phyloP scores from a whole-genome alignment of 2,329 filamentous ascomycete species.

The Verticillium tricorpus region DNA sequence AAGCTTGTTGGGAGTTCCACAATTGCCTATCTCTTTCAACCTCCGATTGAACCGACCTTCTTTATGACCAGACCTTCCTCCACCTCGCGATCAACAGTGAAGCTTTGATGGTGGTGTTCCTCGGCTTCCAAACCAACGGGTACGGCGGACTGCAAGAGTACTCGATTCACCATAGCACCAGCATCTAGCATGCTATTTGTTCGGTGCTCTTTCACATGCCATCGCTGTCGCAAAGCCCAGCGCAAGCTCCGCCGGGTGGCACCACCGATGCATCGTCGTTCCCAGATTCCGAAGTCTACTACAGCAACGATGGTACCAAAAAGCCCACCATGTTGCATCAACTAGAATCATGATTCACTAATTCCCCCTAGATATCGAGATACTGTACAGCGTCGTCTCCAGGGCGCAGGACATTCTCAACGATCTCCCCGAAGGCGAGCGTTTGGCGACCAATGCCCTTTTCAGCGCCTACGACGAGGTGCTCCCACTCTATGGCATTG shows the following conservation, averaged over 20 bases:
- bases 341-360: neutral
- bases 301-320: slow-evolving; percentile 55
- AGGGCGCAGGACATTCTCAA: slow-evolving; percentile 63
- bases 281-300: slow-evolving; percentile 35
- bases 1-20: neutral
- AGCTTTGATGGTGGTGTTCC: neutral
- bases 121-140: neutral
- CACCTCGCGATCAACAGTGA: neutral
- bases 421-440: slow-evolving; percentile 52
- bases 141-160: no score
- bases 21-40: neutral
- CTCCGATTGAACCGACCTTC: neutral
- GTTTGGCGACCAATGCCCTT: slow-evolving; percentile 69
- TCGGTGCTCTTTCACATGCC: slow-evolving; percentile 26
- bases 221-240: slow-evolving; percentile 24
- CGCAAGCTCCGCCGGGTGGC: slow-evolving; percentile 30
- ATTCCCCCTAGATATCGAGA: slow-evolving; percentile 60
- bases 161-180: neutral
- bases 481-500: slow-evolving; percentile 64
- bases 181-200: slow-evolving; percentile 27
- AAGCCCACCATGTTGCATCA: neutral
- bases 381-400: slow-evolving; percentile 72
- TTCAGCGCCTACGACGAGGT: slow-evolving; percentile 77
- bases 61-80: neutral
- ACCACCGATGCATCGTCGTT: slow-evolving; percentile 20